Percentiles rank a stretch among this genome's conserved stretches.
Evolutionary conservation across 768 basidiomycete genomes (phyloP).

Genomic region (Russula olivacea): DNA sequence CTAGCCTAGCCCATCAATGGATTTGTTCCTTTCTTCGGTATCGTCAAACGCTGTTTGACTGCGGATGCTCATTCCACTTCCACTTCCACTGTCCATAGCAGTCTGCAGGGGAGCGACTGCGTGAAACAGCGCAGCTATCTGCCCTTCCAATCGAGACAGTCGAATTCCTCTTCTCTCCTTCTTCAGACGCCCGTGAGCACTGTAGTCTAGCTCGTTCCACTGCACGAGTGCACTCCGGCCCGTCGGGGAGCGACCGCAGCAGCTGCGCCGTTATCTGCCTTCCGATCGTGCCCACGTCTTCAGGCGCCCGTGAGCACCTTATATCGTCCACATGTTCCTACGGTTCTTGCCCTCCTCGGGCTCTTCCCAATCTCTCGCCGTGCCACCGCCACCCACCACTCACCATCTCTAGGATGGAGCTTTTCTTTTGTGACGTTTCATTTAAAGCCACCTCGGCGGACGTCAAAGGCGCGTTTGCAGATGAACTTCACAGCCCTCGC

Average conservation of each 20-base stretch:
- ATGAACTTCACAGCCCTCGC: constrained; percentile 40
- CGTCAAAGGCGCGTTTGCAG: constrained; percentile 36
- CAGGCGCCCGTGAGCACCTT: neutral
- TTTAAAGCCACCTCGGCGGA: constrained; percentile 20
- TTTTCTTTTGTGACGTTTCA: constrained; percentile 31
- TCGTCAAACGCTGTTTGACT: neutral
- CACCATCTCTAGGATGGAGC: constrained; percentile 30
- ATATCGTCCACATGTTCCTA: neutral
- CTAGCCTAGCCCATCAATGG: neutral
- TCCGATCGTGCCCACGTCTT: neutral
- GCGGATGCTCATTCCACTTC: neutral
- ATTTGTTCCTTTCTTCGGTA: neutral
- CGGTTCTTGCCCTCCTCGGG: neutral
- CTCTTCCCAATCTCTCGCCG: neutral
- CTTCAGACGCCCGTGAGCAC: neutral
- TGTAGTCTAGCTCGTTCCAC: neutral
- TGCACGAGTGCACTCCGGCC: neutral
- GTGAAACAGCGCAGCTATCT: neutral
- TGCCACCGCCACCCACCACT: neutral
- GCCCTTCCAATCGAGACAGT: neutral
- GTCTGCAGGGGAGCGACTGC: neutral
- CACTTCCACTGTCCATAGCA: neutral
- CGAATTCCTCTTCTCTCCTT: neutral
- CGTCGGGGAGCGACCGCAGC: neutral
- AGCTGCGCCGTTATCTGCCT: constrained; percentile 9